A percentile compares a stretch with the other conserved stretches of the same genome.
These are phyloP conservation scores for Arabidopsis thaliana DNA, from an alignment of 345 rosid species.

Conservation along the genomic window TAIR10.1 NC_003075.7:16373501-16374000, in stretches of 20 bases:
- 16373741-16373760: not conserved
- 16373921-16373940: slow-evolving; percentile 38
- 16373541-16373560: slow-evolving; percentile 22
- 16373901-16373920: slow-evolving; percentile 31
- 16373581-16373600: slow-evolving; percentile 28
- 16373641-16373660: slow-evolving; percentile 38
- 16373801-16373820: too few relatives aligned
- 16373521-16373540: not conserved
- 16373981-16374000: slow-evolving; percentile 28
- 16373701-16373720: not conserved
- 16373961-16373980: slow-evolving; percentile 41
- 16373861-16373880: slow-evolving; percentile 8
- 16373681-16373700: slow-evolving; percentile 9
- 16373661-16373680: accelerated
- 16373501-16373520: slow-evolving; percentile 57
- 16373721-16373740: not conserved
- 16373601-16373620: slow-evolving; percentile 26
- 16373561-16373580: slow-evolving; percentile 13
- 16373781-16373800: not conserved
- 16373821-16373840: too few relatives aligned
- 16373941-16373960: slow-evolving; percentile 33
- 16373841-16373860: not conserved
- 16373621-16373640: slow-evolving; percentile 46
- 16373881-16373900: slow-evolving; percentile 3
- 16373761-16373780: not conserved